Base-by-base conservation (phyloP, 2,329 filamentous ascomycete species). In the Colletotrichum sp. region DNA sequence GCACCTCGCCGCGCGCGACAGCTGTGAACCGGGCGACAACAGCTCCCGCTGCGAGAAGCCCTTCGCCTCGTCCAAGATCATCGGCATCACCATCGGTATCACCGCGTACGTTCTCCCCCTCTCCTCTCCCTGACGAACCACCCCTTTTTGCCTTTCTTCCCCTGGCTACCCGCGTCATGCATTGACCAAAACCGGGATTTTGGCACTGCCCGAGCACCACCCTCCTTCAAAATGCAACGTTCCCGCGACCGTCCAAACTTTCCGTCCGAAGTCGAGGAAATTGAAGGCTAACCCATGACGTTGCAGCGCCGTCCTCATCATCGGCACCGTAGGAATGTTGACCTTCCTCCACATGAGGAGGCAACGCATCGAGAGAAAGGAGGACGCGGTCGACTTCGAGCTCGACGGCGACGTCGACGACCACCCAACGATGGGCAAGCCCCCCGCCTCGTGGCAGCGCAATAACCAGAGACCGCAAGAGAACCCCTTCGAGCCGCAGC, bases 351-450 rank as follows among this genome's bases (percentile, higher is more conserved):
- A 75, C 64, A 22, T 73, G 70, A 44, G 44, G 44, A 68, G 64
- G 16, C 39, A 75, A 32, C 71, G 70, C 22, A 27, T 65, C 34
- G 73, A 75, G 27, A 28, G 28, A 3, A 75, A 75, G 48, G 73
- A 75, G 59, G 73, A 75, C 48, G 73, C n/a, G 3, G 48, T 73
- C 22, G 59, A 68, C 27, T 57, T 75, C 34, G 73, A 75, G 34
- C 66, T 75, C 15, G 73, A 75, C 34, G 73, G 73, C 25, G 73
- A 75, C 2, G 73, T 75, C 22, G 71, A 75, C 25, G 73, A 75
- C 34, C 70, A 75, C 25, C 70, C 73, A 22, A 73, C 73, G 32
- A 75, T 73, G 73, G 73, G 73, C 69, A 75, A 75, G 44, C 73
- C 73, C 8, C 69, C 73, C 39, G 61, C 60, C 32, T 64, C 73